Evolutionary conservation across 1,284 basidiomycete genomes (phyloP).

Genomic region (Heterobasidion occidentale): DNA sequence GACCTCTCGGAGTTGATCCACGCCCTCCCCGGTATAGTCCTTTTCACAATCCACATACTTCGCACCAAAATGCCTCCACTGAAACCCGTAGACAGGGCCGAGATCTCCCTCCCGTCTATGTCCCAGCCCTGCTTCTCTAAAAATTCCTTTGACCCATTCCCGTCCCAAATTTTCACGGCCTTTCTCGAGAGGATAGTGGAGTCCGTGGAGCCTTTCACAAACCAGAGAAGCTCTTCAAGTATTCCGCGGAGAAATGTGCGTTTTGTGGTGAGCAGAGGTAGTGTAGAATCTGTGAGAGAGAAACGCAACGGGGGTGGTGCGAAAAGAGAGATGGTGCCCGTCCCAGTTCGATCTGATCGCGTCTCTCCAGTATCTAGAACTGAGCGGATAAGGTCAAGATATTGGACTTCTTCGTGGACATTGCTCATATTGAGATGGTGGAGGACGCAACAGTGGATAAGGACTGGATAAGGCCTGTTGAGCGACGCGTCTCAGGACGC

Average conservation of each 20-base stretch:
- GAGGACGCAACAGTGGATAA: too few relatives aligned
- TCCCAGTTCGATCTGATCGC: slow-evolving; percentile 87
- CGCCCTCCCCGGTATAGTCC: slow-evolving; percentile 83
- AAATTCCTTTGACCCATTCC: slow-evolving; percentile 87
- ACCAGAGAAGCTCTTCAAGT: slow-evolving; percentile 95
- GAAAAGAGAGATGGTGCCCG: slow-evolving; percentile 86
- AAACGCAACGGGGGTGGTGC: slow-evolving; percentile 86
- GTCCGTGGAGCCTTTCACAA: slow-evolving; percentile 83
- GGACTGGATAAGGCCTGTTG: too few relatives aligned
- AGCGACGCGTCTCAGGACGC: too few relatives aligned
- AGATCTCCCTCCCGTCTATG: slow-evolving; percentile 90
- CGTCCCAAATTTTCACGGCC: slow-evolving; percentile 96
- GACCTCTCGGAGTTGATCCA: slow-evolving; percentile 88
- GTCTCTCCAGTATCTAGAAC: slow-evolving; percentile 71
- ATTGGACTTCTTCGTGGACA: slow-evolving; percentile 78
- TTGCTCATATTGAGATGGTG: background rate
- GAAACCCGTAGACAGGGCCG: slow-evolving; percentile 97
- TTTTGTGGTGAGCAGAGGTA: slow-evolving; percentile 94
- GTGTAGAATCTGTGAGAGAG: slow-evolving; percentile 61
- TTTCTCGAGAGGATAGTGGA: slow-evolving; percentile 71
- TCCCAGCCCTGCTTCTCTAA: slow-evolving; percentile 73
- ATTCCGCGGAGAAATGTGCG: slow-evolving; percentile 91
- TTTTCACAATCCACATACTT: slow-evolving; percentile 77
- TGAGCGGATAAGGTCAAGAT: slow-evolving; percentile 72
- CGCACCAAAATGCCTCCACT: slow-evolving; percentile 98